A percentile compares a stretch with the other conserved stretches of the same genome.
These are phyloP conservation scores for Hordeum vulgare DNA, from an alignment of 176 grass and related monocot genomes.

Conservation along the genomic window DNA sequence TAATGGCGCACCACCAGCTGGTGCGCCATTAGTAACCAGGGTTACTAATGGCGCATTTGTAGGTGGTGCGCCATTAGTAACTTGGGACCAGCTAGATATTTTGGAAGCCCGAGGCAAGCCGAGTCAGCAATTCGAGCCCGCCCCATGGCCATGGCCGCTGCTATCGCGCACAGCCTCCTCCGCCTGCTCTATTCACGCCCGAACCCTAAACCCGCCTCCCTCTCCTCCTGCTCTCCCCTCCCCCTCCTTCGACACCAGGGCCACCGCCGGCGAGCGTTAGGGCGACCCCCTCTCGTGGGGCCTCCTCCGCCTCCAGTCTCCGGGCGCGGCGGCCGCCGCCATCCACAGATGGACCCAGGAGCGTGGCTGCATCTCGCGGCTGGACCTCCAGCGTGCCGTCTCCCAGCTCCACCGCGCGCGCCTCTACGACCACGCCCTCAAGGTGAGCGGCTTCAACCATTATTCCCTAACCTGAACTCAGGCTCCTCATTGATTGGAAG, in stretches of 20 bases:
- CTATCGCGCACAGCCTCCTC: conserved; percentile 6
- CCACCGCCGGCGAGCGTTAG: not conserved
- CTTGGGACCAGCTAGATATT: too few species aligned
- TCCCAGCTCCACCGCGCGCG: conserved; percentile 27
- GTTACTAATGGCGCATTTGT: too few species aligned
- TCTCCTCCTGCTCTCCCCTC: not conserved
- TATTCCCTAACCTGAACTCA: not conserved
- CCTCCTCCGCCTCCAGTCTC: conserved; percentile 35
- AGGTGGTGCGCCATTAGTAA: too few species aligned
- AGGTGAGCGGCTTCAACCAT: conserved; percentile 27
- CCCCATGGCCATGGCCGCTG: conserved; percentile 31
- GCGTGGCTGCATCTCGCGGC: conserved; percentile 18
- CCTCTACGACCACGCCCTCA: conserved; percentile 59
- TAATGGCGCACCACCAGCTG: too few species aligned
- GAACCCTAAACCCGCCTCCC: conserved; percentile 28
- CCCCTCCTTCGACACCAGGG: not conserved
- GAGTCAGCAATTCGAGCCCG: too few species aligned
- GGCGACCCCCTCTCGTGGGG: conserved; percentile 20
- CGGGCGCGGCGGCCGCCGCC: conserved; percentile 11
- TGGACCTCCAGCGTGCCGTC: conserved; percentile 34
- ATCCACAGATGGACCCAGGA: conserved; percentile 41
- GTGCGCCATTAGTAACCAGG: too few species aligned
- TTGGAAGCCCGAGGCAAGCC: too few species aligned
- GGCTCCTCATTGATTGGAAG: not conserved
- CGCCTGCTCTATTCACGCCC: not conserved